Conservation (phyloP, 495 filamentous ascomycete species). For the Penicillium goetzii region DNA sequence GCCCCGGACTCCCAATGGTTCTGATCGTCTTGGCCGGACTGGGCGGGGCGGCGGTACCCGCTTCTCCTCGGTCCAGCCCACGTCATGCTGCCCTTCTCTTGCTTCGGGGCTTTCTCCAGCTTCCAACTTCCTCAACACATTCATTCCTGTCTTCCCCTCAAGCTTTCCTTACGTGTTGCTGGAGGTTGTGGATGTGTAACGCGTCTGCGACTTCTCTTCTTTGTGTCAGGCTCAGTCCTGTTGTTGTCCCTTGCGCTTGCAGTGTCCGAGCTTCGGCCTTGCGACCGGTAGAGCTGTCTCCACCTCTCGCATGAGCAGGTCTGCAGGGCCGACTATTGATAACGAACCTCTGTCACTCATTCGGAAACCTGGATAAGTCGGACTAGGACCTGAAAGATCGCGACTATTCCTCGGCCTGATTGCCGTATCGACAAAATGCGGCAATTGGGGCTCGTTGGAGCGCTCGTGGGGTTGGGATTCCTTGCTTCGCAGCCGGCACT, state of each 20-base stretch:
- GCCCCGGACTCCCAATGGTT: background rate
- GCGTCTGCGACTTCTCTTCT: background rate
- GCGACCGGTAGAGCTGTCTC: slow-evolving; percentile 2
- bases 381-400: background rate
- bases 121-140: background rate
- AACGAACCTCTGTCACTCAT: slow-evolving; percentile 5
- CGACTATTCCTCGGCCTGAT: background rate
- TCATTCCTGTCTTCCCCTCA: background rate
- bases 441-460: slow-evolving; percentile 35
- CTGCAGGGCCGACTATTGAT: slow-evolving; percentile 12
- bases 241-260: background rate
- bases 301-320: slow-evolving; percentile 7
- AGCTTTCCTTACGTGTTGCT: background rate
- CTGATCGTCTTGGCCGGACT: background rate
- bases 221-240: background rate
- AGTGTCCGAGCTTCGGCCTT: slow-evolving; percentile 1
- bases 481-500: slow-evolving; percentile 32
- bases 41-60: slow-evolving; percentile 7
- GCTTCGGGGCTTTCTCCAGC: slow-evolving; percentile 3
- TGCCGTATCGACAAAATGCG: slow-evolving; percentile 36
- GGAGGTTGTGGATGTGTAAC: background rate
- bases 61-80: slow-evolving; percentile 7
- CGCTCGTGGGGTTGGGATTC: slow-evolving; percentile 37
- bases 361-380: background rate
- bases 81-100: slow-evolving; percentile 3